phyloP scores from a whole-genome alignment of 2,329 filamentous ascomycete species.

The Trichoderma semiorbis region DNA sequence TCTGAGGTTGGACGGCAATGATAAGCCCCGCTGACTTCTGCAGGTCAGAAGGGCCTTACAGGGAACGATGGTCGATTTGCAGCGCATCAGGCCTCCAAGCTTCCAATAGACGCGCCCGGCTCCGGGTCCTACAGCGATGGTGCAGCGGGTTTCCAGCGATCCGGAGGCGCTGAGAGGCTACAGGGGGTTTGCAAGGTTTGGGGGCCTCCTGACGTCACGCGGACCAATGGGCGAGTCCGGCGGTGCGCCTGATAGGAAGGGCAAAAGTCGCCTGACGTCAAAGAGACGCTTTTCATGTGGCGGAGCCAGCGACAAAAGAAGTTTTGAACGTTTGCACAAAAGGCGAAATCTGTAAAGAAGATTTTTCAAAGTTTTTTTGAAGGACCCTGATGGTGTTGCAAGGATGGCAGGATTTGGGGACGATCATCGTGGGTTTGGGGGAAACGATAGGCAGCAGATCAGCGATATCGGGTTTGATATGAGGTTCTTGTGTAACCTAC shows the following conservation, averaged over 20 bases:
- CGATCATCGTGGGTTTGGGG: neutral
- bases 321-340: neutral
- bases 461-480: neutral
- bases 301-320: slow-evolving; percentile 6
- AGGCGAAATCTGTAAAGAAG: neutral
- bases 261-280: slow-evolving; percentile 19
- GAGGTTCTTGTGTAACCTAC: neutral
- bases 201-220: slow-evolving; percentile 16
- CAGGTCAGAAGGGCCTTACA: neutral
- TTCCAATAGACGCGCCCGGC: neutral
- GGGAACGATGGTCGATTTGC: neutral
- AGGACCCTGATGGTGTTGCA: neutral
- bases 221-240: slow-evolving; percentile 6
- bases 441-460: neutral
- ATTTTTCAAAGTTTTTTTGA: neutral
- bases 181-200: neutral
- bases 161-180: neutral
- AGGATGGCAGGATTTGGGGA: neutral
- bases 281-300: slow-evolving; percentile 34
- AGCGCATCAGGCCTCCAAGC: neutral
- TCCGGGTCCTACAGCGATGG: neutral
- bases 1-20: neutral
- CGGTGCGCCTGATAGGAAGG: neutral
- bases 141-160: neutral
- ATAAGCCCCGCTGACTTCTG: neutral